A percentile compares a stretch with the other conserved stretches of the same genome.
These are phyloP conservation scores for Backusella mclennaniae DNA, from an alignment of 192 early-diverging fungal species.

Conservation along the genomic window DNA sequence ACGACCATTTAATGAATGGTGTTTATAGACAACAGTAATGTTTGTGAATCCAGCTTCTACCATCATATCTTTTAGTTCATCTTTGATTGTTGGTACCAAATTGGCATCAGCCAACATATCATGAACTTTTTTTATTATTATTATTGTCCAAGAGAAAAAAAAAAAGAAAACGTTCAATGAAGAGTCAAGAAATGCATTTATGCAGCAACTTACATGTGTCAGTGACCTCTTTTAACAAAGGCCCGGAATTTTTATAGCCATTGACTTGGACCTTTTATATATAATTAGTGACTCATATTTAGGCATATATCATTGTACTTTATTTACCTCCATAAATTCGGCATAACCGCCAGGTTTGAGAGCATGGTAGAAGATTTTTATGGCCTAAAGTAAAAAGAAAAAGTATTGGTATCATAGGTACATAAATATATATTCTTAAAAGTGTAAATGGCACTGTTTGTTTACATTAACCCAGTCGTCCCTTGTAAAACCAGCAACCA, in stretches of 20 bases:
- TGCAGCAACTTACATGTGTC: background rate
- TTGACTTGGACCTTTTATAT: background rate
- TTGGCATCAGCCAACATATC: background rate
- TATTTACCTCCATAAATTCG: constrained; percentile 24
- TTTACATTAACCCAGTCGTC: constrained; percentile 19
- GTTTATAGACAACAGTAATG: background rate
- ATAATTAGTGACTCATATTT: background rate
- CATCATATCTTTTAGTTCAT: background rate
- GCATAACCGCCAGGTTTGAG: constrained; percentile 33
- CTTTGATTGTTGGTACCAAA: background rate
- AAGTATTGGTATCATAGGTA: too few species aligned
- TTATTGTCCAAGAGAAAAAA: background rate
- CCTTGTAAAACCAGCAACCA: constrained; percentile 22
- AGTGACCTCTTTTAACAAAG: background rate
- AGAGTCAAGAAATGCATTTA: background rate
- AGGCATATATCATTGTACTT: background rate
- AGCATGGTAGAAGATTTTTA: constrained; percentile 18
- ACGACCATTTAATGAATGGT: background rate
- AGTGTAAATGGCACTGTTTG: background rate
- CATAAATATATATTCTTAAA: background rate
- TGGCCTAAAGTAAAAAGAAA: background rate
- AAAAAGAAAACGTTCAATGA: background rate
- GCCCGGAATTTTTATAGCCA: background rate
- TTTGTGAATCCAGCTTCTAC: constrained; percentile 1
- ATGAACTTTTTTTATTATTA: background rate